Evolutionary conservation across 352 stramenopile species (phyloP).

Genomic region (Phytopythium litorale): DNA sequence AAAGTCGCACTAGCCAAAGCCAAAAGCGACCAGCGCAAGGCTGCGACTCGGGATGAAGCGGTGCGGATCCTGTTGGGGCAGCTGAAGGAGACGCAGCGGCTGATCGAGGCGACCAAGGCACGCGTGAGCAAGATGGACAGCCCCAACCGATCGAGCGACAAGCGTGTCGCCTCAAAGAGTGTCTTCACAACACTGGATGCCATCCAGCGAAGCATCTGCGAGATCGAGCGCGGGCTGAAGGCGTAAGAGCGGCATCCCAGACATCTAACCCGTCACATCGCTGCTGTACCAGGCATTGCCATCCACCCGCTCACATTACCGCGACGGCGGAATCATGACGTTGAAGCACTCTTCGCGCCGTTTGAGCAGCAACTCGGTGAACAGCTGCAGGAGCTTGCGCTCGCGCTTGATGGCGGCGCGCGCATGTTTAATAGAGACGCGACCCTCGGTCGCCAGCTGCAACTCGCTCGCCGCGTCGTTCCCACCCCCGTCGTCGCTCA

Average conservation of each 20-base stretch:
- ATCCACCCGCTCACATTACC: not conserved
- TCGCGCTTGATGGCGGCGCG: conserved; percentile 31
- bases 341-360: conserved; percentile 47
- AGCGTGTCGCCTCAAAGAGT: not conserved
- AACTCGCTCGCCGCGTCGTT: conserved; percentile 20
- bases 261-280: not conserved
- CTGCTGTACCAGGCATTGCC: not conserved
- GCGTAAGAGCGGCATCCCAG: not conserved
- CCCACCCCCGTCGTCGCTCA: conserved; percentile 20
- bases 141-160: not conserved
- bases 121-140: not conserved
- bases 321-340: conserved; percentile 13
- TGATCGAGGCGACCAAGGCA: not conserved
- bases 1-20: conserved; percentile 2
- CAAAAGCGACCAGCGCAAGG: not conserved
- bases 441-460: conserved; percentile 21
- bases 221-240: not conserved
- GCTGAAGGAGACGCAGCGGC: not conserved
- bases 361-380: conserved; percentile 44
- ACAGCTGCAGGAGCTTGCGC: conserved; percentile 27
- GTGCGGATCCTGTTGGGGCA: not conserved
- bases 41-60: not conserved
- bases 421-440: conserved; percentile 39
- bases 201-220: not conserved
- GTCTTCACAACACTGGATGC: not conserved